These are phyloP conservation scores for Lophium mytilinum DNA, from an alignment of 495 filamentous ascomycete genomes.

Conservation along the genomic window DNA sequence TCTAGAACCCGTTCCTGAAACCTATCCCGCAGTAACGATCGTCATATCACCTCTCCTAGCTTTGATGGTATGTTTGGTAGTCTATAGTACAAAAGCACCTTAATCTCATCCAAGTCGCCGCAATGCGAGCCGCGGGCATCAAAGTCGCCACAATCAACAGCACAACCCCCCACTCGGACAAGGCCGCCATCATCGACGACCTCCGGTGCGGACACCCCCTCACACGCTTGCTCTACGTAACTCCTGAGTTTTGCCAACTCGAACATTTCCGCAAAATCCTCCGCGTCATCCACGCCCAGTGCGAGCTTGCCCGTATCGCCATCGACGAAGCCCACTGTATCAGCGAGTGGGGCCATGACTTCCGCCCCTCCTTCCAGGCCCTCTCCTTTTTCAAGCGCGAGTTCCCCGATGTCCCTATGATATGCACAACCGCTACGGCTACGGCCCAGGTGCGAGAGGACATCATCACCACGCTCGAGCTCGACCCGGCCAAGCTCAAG, in stretches of 20 bases:
- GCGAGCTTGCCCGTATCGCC: slow-evolving; percentile 74
- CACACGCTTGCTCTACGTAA: slow-evolving; percentile 83
- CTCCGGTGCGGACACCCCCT: slow-evolving; percentile 79
- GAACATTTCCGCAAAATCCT: slow-evolving; percentile 71
- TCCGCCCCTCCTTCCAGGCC: slow-evolving; percentile 82
- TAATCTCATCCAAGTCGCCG: slow-evolving; percentile 67
- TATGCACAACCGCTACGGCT: slow-evolving; percentile 85
- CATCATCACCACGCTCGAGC: slow-evolving; percentile 63
- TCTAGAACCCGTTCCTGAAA: background rate
- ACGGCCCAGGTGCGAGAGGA: slow-evolving; percentile 71
- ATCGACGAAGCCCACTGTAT: slow-evolving; percentile 97
- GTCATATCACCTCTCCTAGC: slow-evolving; percentile 86
- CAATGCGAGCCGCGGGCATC: slow-evolving; percentile 63
- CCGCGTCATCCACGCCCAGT: slow-evolving; percentile 64
- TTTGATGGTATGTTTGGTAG: slow-evolving; percentile 59
- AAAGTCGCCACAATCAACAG: slow-evolving; percentile 82
- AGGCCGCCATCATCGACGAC: slow-evolving; percentile 63
- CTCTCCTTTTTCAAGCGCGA: slow-evolving; percentile 80
- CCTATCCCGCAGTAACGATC: slow-evolving; percentile 58
- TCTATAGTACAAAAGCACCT: background rate
- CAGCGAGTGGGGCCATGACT: slow-evolving; percentile 97
- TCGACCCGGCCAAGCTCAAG: slow-evolving; percentile 54
- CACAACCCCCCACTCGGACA: slow-evolving; percentile 55
- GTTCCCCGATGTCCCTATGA: slow-evolving; percentile 77
- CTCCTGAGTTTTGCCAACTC: slow-evolving; percentile 76